phyloP scores from a whole-genome alignment of 257 asterid species.

The Agastache rugosa region DNA sequence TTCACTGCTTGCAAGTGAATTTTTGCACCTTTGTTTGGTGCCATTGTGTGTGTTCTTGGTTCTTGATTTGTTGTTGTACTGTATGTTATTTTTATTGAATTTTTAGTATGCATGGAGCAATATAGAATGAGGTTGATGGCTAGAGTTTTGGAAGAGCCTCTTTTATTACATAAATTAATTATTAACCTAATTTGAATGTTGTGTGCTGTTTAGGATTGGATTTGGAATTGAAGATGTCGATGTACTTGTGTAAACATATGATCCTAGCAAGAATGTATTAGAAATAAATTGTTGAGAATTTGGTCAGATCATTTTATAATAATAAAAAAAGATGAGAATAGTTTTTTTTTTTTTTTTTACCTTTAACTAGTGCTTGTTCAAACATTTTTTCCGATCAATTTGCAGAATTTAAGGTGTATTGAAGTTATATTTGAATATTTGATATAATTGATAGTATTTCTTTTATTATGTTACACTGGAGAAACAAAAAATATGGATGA shows the following conservation, averaged over 20 bases:
- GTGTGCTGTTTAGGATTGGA: conserved; percentile 24
- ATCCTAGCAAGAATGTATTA: background rate
- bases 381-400: too few relatives aligned
- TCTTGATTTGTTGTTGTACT: conserved; percentile 2
- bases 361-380: background rate
- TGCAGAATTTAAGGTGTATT: too few relatives aligned
- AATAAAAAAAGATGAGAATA: background rate
- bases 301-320: background rate
- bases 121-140: conserved; percentile 21
- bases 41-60: conserved; percentile 25
- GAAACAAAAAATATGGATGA: too few relatives aligned
- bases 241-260: conserved; percentile 20
- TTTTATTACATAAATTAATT: conserved; percentile 12
- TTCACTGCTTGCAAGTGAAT: conserved; percentile 71
- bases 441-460: too few relatives aligned
- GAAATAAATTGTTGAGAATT: conserved; percentile 1
- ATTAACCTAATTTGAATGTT: background rate
- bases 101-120: background rate
- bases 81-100: background rate
- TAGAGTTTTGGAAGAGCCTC: conserved; percentile 22
- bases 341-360: too few relatives aligned
- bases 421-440: too few relatives aligned
- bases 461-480: too few relatives aligned
- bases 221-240: background rate
- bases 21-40: background rate